Evolutionary conservation across 108 stramenopile species (phyloP).

Genomic region (Poteriospumella lacustris): DNA sequence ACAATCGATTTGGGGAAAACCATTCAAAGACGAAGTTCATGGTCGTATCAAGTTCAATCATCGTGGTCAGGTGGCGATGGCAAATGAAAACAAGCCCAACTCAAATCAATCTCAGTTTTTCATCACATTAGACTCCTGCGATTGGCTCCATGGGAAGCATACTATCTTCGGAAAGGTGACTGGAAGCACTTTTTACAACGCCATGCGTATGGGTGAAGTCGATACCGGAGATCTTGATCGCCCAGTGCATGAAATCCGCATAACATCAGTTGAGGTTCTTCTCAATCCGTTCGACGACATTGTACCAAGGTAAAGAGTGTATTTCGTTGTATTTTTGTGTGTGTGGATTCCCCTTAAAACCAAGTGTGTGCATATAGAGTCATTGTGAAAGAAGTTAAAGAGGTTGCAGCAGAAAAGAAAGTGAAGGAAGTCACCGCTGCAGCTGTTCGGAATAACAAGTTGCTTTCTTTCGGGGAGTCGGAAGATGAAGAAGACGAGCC

Average conservation of each 20-base stretch:
- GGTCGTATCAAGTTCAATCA: constrained; percentile 82
- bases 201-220: constrained; percentile 72
- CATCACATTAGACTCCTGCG: constrained; percentile 61
- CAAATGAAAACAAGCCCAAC: constrained; percentile 51
- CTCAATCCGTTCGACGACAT: constrained; percentile 74
- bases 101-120: constrained; percentile 87
- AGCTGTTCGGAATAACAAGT: constrained; percentile 56
- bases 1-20: background rate
- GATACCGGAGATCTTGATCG: constrained; percentile 60
- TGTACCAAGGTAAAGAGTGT: constrained; percentile 52
- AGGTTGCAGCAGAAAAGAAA: constrained; percentile 37
- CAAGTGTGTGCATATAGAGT: no score
- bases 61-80: constrained; percentile 87
- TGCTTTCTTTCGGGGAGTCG: constrained; percentile 78
- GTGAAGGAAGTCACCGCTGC: background rate
- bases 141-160: constrained; percentile 26
- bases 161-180: constrained; percentile 47
- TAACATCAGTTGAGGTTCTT: constrained; percentile 68
- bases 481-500: constrained; percentile 57
- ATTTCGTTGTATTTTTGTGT: background rate
- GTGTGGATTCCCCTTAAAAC: no score
- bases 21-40: constrained; percentile 72
- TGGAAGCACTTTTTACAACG: constrained; percentile 88
- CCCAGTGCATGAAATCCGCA: constrained; percentile 46
- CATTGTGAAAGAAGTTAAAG: constrained; percentile 1